A percentile compares a stretch with the other conserved stretches of the same genome.
Evolutionary conservation across 768 basidiomycete species (phyloP).

Genomic region (Psilocybe cubensis): DNA sequence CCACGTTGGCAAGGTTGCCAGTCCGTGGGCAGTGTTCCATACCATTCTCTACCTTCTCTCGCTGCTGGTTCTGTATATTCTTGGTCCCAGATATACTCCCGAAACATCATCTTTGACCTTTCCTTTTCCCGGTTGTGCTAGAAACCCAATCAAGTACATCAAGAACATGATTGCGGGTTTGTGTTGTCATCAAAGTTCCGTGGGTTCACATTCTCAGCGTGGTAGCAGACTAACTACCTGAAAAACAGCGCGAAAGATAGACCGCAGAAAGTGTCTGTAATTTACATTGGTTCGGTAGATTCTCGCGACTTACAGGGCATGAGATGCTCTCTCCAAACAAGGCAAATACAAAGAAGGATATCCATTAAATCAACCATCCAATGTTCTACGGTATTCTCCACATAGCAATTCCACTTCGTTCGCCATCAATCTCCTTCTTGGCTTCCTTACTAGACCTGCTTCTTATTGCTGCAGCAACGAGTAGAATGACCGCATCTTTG

Average conservation of each 20-base stretch:
- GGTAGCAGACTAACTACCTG: background rate
- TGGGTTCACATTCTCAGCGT: background rate
- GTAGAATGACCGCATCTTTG: slow-evolving; percentile 49
- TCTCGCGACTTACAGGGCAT: too few species aligned
- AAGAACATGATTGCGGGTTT: background rate
- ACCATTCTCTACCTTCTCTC: background rate
- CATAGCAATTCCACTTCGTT: slow-evolving; percentile 65
- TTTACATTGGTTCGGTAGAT: too few species aligned
- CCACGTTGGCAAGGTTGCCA: background rate
- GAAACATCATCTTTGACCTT: background rate
- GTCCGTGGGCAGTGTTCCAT: background rate
- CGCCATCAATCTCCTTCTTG: slow-evolving; percentile 57
- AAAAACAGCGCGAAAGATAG: background rate
- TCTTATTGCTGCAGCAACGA: slow-evolving; percentile 59
- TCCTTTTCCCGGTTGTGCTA: background rate
- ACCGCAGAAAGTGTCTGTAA: background rate
- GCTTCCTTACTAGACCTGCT: slow-evolving; percentile 57
- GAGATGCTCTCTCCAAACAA: background rate
- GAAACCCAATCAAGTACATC: slow-evolving; percentile 1
- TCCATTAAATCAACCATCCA: background rate
- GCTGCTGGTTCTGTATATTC: background rate
- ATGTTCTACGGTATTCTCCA: slow-evolving; percentile 58
- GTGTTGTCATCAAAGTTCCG: slow-evolving; percentile 2
- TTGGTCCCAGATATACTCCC: background rate
- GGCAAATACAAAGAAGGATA: background rate